A percentile compares a stretch with the other conserved stretches of the same genome.
phyloP scores from a whole-genome alignment of 192 early-diverging fungal species.

The Allomyces macrogynus region DNA sequence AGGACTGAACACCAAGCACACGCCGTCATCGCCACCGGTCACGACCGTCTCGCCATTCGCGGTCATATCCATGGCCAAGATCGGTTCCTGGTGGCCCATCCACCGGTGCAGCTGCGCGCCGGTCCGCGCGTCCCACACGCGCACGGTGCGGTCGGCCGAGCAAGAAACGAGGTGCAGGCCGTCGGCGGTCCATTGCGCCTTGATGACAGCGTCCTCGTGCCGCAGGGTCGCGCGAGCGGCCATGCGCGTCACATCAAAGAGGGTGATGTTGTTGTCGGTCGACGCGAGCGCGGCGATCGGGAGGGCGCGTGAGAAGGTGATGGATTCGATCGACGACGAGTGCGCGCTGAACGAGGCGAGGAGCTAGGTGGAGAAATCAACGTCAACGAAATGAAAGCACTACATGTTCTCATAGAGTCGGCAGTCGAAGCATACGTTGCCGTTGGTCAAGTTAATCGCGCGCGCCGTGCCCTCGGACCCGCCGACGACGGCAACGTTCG shows the following conservation, averaged over 20 bases:
- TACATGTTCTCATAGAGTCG: too few relatives aligned
- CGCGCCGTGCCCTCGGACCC: slow-evolving; percentile 54
- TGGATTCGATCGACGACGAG: background rate
- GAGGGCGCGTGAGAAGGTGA: slow-evolving; percentile 1
- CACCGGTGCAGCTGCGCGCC: slow-evolving; percentile 52
- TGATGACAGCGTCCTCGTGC: slow-evolving; percentile 75
- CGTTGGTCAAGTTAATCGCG: slow-evolving; percentile 53
- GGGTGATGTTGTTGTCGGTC: slow-evolving; percentile 65
- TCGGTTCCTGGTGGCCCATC: slow-evolving; percentile 67
- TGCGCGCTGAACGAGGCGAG: background rate
- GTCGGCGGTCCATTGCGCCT: slow-evolving; percentile 46
- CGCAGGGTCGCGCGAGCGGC: slow-evolving; percentile 56
- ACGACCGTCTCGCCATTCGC: slow-evolving; percentile 41
- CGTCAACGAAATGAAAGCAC: too few relatives aligned
- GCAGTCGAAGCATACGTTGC: slow-evolving; percentile 32
- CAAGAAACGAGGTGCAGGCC: slow-evolving; percentile 49
- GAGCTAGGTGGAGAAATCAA: too few relatives aligned
- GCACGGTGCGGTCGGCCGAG: slow-evolving; percentile 62
- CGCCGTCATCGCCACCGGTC: slow-evolving; percentile 71
- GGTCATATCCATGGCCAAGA: slow-evolving; percentile 63
- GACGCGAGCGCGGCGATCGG: slow-evolving; percentile 67
- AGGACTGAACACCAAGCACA: slow-evolving; percentile 38
- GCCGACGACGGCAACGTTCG: slow-evolving; percentile 60
- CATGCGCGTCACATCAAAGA: slow-evolving; percentile 80
- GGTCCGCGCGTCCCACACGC: slow-evolving; percentile 79